Conservation (phyloP, 2,329 filamentous ascomycete genomes). For the Aspergillus sp. region DNA sequence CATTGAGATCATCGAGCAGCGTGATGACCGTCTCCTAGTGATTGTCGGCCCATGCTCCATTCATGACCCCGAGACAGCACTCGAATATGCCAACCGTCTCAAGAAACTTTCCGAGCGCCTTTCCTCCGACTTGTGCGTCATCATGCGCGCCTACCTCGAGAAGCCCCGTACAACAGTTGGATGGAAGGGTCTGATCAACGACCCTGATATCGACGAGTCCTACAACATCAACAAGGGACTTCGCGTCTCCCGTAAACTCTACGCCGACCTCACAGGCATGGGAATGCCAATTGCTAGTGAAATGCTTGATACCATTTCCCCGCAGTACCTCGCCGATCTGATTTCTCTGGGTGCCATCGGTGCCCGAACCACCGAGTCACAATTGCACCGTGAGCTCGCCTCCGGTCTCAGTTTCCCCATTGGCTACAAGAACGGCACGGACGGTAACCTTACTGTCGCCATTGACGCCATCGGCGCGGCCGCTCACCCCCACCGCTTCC, state of each 20-base stretch:
- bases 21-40: conserved; percentile 86
- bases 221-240: conserved; percentile 99
- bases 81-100: conserved; percentile 84
- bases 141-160: conserved; percentile 99
- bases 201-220: conserved; percentile 94
- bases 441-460: conserved; percentile 85
- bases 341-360: conserved; percentile 96
- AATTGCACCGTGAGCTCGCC: conserved; percentile 93
- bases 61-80: conserved; percentile 85
- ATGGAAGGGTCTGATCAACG: conserved; percentile 99
- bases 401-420: conserved; percentile 96
- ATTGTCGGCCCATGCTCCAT: conserved; percentile 96
- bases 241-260: conserved; percentile 87
- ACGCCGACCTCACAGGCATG: conserved; percentile 80
- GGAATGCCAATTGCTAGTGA: conserved; percentile 97
- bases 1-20: conserved; percentile 73
- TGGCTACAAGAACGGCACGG: conserved; percentile 99
- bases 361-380: conserved; percentile 92
- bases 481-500: conserved; percentile 78
- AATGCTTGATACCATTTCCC: conserved; percentile 98
- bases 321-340: conserved; percentile 94
- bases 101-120: conserved; percentile 79
- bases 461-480: conserved; percentile 91
- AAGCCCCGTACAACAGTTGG: conserved; percentile 98
- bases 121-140: conserved; percentile 80